A percentile compares a stretch with the other conserved stretches of the same genome.
Evolutionary conservation across 2,329 filamentous ascomycete species (phyloP).

Genomic region (Xylaria arbuscula): DNA sequence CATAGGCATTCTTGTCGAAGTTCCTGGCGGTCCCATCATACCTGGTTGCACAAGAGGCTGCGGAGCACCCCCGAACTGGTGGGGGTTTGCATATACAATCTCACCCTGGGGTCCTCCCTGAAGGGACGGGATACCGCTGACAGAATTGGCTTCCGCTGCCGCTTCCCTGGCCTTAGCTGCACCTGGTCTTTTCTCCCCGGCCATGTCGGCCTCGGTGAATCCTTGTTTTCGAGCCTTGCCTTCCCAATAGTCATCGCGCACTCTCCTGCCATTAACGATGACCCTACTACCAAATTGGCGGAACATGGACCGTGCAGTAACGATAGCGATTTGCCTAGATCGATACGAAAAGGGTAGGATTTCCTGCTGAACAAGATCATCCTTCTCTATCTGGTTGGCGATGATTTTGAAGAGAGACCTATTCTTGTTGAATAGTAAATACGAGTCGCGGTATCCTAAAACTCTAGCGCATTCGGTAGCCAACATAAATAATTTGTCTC

Average conservation of each 20-base stretch:
- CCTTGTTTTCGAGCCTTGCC: constrained; percentile 96
- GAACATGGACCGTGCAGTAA: constrained; percentile 98
- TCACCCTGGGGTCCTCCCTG: constrained; percentile 80
- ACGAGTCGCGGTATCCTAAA: constrained; percentile 95
- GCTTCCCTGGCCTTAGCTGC: constrained; percentile 89
- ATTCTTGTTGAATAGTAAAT: constrained; percentile 98
- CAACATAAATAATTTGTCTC: constrained; percentile 97
- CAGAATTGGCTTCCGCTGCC: constrained; percentile 71
- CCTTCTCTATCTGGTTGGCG: constrained; percentile 93
- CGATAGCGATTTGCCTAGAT: constrained; percentile 98
- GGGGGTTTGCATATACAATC: constrained; percentile 86
- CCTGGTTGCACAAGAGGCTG: constrained; percentile 77
- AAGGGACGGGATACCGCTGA: constrained; percentile 63
- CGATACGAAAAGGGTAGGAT: constrained; percentile 97
- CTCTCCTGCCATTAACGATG: constrained; percentile 87
- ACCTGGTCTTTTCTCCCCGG: constrained; percentile 94
- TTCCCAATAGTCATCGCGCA: constrained; percentile 99
- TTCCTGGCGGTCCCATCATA: constrained; percentile 74
- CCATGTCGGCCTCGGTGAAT: constrained; percentile 95
- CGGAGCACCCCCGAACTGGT: constrained; percentile 73
- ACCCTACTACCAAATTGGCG: constrained; percentile 96
- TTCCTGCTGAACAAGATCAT: constrained; percentile 93
- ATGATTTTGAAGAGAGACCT: constrained; percentile 97
- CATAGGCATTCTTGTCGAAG: constrained; percentile 80
- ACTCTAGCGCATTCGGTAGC: constrained; percentile 97